These are phyloP conservation scores for Phallus indusiatus DNA, from an alignment of 768 basidiomycete species.

Conservation along the genomic window DNA sequence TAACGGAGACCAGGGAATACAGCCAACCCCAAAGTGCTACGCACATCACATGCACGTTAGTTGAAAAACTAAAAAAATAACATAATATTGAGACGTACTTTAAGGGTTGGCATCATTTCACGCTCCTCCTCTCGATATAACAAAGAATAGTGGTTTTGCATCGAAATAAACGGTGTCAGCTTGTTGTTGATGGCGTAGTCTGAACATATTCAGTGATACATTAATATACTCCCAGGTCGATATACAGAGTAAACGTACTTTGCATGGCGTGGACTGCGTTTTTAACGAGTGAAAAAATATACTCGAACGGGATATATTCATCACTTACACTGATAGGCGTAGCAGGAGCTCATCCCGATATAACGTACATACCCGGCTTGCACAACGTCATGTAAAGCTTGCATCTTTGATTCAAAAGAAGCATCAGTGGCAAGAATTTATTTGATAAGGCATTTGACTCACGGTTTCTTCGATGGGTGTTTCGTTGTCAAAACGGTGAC, in stretches of 20 bases:
- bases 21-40: slow-evolving; percentile 9
- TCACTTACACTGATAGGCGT: slow-evolving; percentile 20
- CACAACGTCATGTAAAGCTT: slow-evolving; percentile 32
- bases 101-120: slow-evolving; percentile 14
- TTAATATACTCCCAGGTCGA: not conserved
- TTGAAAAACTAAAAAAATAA: not conserved
- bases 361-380: slow-evolving; percentile 27
- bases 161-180: slow-evolving; percentile 13
- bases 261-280: slow-evolving; percentile 11
- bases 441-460: not conserved
- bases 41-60: not conserved
- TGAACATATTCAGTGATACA: not conserved
- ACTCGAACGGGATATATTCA: not conserved
- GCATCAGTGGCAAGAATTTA: not conserved
- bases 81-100: not conserved
- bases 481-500: slow-evolving; percentile 41
- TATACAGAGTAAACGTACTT: slow-evolving; percentile 4
- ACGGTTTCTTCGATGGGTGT: slow-evolving; percentile 41
- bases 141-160: slow-evolving; percentile 16
- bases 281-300: not conserved
- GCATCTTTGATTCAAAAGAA: slow-evolving; percentile 18
- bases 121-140: slow-evolving; percentile 18
- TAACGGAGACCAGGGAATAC: slow-evolving; percentile 15
- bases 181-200: slow-evolving; percentile 11
- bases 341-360: slow-evolving; percentile 31